phyloP scores from a whole-genome alignment of 371 early-diverging fungal genomes.

The Rhizomucor miehei region DNA sequence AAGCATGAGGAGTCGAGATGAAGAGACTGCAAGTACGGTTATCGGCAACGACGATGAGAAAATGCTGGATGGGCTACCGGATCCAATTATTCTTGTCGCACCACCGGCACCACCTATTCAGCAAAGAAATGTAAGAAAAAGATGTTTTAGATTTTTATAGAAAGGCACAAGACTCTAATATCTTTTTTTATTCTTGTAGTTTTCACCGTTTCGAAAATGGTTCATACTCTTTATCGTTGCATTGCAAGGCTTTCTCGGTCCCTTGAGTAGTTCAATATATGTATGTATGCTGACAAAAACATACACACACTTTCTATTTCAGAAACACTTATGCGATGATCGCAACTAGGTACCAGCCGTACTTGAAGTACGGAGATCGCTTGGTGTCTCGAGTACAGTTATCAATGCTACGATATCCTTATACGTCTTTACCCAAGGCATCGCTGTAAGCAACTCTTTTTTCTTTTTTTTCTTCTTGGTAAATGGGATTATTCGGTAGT shows the following conservation, averaged over 20 bases:
- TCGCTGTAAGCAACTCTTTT: slow-evolving; percentile 23
- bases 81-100: too few species aligned
- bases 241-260: slow-evolving; percentile 48
- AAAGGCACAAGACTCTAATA: too few species aligned
- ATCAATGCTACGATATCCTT: slow-evolving; percentile 46
- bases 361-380: slow-evolving; percentile 27
- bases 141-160: too few species aligned
- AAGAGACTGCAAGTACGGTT: too few species aligned
- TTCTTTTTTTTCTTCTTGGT: not conserved
- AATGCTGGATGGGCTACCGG: too few species aligned
- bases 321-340: not conserved
- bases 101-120: too few species aligned
- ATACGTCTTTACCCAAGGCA: slow-evolving; percentile 39
- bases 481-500: too few species aligned
- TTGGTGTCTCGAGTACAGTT: slow-evolving; percentile 27
- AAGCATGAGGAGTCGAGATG: too few species aligned
- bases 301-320: not conserved
- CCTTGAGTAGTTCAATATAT: slow-evolving; percentile 47
- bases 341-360: slow-evolving; percentile 41
- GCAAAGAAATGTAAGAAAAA: too few species aligned
- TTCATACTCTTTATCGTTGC: slow-evolving; percentile 39
- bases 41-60: too few species aligned
- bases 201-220: slow-evolving; percentile 30
- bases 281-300: slow-evolving; percentile 12
- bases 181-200: too few species aligned